phyloP scores from a whole-genome alignment of 2,329 filamentous ascomycete genomes.

The Trichophyton schoenleinii region DNA sequence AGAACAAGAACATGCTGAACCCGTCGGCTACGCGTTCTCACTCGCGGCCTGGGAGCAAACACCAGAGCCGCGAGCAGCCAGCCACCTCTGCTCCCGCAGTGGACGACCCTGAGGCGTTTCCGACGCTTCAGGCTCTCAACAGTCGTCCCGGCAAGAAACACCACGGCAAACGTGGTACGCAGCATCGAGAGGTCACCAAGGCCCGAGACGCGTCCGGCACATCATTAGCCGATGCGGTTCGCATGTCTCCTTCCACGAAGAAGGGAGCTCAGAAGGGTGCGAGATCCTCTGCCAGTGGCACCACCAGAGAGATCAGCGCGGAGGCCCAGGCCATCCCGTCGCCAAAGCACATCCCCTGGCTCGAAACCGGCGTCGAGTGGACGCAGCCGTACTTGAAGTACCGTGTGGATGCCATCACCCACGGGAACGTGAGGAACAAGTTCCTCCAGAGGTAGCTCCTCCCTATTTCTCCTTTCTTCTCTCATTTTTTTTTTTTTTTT shows the following conservation, averaged over 20 bases:
- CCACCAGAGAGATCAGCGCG: constrained; percentile 61
- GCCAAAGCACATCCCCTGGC: constrained; percentile 89
- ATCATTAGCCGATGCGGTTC: constrained; percentile 85
- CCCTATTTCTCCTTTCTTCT: neutral
- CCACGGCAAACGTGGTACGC: constrained; percentile 75
- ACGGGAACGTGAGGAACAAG: constrained; percentile 90
- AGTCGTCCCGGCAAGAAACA: constrained; percentile 72
- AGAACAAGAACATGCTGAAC: constrained; percentile 41
- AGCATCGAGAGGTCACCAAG: constrained; percentile 45
- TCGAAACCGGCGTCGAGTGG: constrained; percentile 80
- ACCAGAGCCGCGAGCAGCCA: constrained; percentile 48
- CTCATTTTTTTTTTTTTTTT: neutral
- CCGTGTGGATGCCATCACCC: constrained; percentile 89
- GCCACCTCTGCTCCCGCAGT: constrained; percentile 61
- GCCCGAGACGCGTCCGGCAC: constrained; percentile 59
- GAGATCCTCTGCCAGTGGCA: constrained; percentile 40
- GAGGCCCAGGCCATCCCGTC: constrained; percentile 72
- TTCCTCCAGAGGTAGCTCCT: constrained; percentile 70
- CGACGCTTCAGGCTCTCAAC: constrained; percentile 65
- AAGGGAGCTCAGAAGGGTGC: constrained; percentile 45
- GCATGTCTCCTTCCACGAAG: constrained; percentile 79
- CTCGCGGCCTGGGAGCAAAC: constrained; percentile 74
- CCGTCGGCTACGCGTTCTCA: constrained; percentile 48
- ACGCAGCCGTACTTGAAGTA: constrained; percentile 94
- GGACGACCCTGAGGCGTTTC: constrained; percentile 92